Evolutionary conservation across 1,284 basidiomycete species (phyloP), one percentile per base, ranked within the genome.

Genomic region (Papiliotrema nemorosa): DNA sequence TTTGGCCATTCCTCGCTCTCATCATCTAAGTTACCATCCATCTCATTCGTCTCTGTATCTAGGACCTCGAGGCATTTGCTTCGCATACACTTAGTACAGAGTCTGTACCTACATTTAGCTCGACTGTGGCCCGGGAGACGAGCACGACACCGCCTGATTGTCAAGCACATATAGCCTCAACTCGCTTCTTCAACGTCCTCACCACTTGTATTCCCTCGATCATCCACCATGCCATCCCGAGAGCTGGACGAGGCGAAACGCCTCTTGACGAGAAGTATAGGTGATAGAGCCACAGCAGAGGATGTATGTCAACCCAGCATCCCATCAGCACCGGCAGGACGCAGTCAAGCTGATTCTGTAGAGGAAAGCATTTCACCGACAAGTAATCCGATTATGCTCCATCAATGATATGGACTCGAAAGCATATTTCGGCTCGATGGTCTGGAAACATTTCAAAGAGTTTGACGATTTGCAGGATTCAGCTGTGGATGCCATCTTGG

Each of bases 391-490:
- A 2, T 52, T 68, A 14, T 54, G 53, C 20, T 41, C 58, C 4
- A 55, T 54, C 43, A 43, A 46, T 2, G 51, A 53, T n/a, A 50
- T 53, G 22, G 41, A 58, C 35, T 50, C 47, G 39, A 66, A 63
- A 20, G 35, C 47, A 3, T 58, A 58, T 38, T 66, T 66, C 42
- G 61, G 58, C 12, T 58, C 58, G 6, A 39, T 59, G 9, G 49
- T 66, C 3, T 5, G 47, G 26, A 60, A 55, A 34, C 54, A 58
- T 25, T 68, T 68, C 47, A 51, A 50, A 6, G 60, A 66, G 34
- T 68, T 64, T 41, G 62, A 64, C 38, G 60, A 66, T 50, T 42
- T 64, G 10, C 66, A 68, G 51, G 66, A 68, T 52, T 18, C 25
- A 16, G 56, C 61, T 13, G 59, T 68, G 26, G 64, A 68, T 58